Conservation (phyloP, 1,284 basidiomycete species). For the Pascua sp. region DNA sequence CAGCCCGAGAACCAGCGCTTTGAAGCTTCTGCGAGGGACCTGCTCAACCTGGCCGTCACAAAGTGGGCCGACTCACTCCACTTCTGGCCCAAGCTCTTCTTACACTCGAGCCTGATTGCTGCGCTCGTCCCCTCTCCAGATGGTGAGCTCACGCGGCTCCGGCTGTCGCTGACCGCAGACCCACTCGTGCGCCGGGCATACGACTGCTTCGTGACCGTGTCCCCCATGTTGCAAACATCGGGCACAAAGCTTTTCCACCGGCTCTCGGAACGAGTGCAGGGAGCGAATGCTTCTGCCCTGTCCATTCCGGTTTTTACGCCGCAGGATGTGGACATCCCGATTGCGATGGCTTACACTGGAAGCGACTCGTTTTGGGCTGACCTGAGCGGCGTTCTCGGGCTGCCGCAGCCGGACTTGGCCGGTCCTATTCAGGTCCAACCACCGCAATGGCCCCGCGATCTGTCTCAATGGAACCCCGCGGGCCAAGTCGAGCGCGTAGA, state of each 20-base stretch:
- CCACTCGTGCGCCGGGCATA: constrained; percentile 4
- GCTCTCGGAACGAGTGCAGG: constrained; percentile 6
- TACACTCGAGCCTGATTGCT: constrained; percentile 15
- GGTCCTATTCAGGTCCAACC: constrained; percentile 1
- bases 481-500: neutral
- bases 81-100: constrained; percentile 21
- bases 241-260: constrained; percentile 13
- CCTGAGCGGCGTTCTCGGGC: constrained; percentile 10
- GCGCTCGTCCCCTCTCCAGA: constrained; percentile 10
- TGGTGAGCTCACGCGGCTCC: neutral
- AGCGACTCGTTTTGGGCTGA: constrained; percentile 15
- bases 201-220: constrained; percentile 7
- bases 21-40: constrained; percentile 9
- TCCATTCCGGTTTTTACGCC: constrained; percentile 1
- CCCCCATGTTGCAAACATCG: constrained; percentile 11
- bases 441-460: neutral
- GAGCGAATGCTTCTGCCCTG: neutral
- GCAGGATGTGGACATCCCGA: constrained; percentile 6
- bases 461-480: neutral
- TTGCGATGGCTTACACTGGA: constrained; percentile 16
- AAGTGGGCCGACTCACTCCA: constrained; percentile 15
- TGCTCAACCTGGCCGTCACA: constrained; percentile 13
- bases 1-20: constrained; percentile 4
- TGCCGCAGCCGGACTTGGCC: neutral
- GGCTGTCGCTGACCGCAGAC: constrained; percentile 2